A percentile compares a stretch with the other conserved stretches of the same genome.
Evolutionary conservation across 192 early-diverging fungal species (phyloP).

Genomic region (Phlyctochytrium arcticum): DNA sequence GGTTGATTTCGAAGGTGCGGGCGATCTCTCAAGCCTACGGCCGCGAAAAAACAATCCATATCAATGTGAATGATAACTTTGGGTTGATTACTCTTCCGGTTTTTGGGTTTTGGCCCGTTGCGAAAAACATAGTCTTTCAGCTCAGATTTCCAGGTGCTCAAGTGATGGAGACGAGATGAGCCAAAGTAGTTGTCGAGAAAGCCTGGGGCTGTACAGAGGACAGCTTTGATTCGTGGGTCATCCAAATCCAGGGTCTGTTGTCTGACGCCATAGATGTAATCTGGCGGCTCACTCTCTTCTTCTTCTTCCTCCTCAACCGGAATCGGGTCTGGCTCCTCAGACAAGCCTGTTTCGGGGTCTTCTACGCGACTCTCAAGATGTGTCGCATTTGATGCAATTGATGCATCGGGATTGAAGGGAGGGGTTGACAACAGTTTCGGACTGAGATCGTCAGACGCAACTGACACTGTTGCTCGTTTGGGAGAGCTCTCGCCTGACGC

Average conservation of each 20-base stretch:
- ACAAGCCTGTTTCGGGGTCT: too few relatives aligned
- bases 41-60: constrained; percentile 94
- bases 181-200: constrained; percentile 47
- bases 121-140: constrained; percentile 61
- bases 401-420: too few relatives aligned
- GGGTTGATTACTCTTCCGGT: neutral
- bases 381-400: neutral
- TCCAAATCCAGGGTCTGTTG: constrained; percentile 8
- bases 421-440: too few relatives aligned
- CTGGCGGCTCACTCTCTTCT: neutral
- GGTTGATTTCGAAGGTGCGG: constrained; percentile 64
- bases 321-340: too few relatives aligned
- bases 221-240: constrained; percentile 21
- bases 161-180: constrained; percentile 69
- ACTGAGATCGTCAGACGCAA: neutral
- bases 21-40: constrained; percentile 65
- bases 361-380: neutral
- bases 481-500: neutral
- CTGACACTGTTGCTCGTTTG: too few relatives aligned
- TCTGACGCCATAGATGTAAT: neutral
- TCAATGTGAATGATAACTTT: constrained; percentile 76
- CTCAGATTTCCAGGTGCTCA: constrained; percentile 78
- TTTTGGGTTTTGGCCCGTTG: constrained; percentile 4
- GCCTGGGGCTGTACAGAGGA: constrained; percentile 31
- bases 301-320: neutral